Conservation (phyloP, 345 rosid species). For the Citrus trifoliata region DNA sequence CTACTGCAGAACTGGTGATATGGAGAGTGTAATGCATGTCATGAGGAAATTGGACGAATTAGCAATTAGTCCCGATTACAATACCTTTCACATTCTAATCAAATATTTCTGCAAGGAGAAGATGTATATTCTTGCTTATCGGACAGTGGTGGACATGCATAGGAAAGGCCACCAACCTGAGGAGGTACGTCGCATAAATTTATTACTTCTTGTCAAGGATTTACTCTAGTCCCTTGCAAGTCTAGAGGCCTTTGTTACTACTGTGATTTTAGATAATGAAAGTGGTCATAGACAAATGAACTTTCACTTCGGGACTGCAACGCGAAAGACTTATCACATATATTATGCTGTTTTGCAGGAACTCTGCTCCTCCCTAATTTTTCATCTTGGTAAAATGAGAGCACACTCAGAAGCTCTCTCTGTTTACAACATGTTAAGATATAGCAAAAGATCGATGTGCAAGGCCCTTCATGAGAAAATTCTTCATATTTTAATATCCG, state of each 20-base stretch:
- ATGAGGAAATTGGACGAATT: conserved; percentile 89
- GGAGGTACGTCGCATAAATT: conserved; percentile 52
- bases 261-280: neutral
- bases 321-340: conserved; percentile 8
- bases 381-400: conserved; percentile 62
- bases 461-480: conserved; percentile 81
- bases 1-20: conserved; percentile 87
- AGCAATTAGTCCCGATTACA: conserved; percentile 66
- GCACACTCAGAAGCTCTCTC: conserved; percentile 77
- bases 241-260: no score
- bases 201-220: neutral
- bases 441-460: conserved; percentile 80
- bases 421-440: conserved; percentile 66
- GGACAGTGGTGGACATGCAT: conserved; percentile 76
- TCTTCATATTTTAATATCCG: conserved; percentile 72
- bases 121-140: conserved; percentile 79
- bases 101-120: conserved; percentile 85
- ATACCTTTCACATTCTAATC: conserved; percentile 72
- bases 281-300: neutral
- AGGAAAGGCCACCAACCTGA: conserved; percentile 72
- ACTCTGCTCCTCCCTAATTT: conserved; percentile 67
- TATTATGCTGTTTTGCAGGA: conserved; percentile 46
- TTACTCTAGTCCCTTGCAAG: neutral
- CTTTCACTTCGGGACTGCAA: neutral
- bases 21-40: conserved; percentile 74